Evolutionary conservation across 1,284 basidiomycete genomes (phyloP).

Genomic region (Pisolithus thermaeus): DNA sequence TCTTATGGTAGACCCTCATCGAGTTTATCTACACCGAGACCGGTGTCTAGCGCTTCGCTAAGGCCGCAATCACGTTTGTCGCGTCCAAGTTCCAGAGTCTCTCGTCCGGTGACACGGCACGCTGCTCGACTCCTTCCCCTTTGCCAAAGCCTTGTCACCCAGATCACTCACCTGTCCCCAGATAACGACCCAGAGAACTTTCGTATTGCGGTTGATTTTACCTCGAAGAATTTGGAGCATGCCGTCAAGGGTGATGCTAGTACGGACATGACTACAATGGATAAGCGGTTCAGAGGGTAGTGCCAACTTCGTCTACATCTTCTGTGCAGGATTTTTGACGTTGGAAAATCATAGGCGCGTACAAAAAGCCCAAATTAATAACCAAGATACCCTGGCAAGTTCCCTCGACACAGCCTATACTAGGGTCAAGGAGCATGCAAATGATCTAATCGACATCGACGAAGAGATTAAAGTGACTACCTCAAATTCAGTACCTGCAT

Average conservation of each 20-base stretch:
- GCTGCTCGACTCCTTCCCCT: conserved; percentile 47
- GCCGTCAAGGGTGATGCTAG: conserved; percentile 49
- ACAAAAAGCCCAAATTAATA: conserved; percentile 66
- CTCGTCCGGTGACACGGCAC: conserved; percentile 39
- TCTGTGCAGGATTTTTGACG: conserved; percentile 11
- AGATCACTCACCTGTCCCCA: conserved; percentile 37
- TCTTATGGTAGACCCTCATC: too few relatives aligned
- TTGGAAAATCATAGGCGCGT: conserved; percentile 37
- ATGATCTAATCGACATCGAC: conserved; percentile 53
- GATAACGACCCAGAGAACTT: conserved; percentile 42
- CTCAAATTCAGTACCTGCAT: not conserved
- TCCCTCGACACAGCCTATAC: conserved; percentile 49
- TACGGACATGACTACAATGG: conserved; percentile 48
- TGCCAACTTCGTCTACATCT: conserved; percentile 1
- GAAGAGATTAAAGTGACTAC: conserved; percentile 51
- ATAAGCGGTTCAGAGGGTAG: conserved; percentile 57
- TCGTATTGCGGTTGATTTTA: conserved; percentile 47
- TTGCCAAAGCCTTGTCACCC: conserved; percentile 51
- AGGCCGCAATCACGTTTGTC: conserved; percentile 52
- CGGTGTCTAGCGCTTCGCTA: conserved; percentile 35
- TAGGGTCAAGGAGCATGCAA: conserved; percentile 44
- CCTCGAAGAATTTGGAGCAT: conserved; percentile 43
- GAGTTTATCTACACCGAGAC: conserved; percentile 27
- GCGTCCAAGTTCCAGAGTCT: conserved; percentile 44
- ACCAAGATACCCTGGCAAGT: conserved; percentile 50